Conservation (phyloP, 1,139 yeast genomes). For the Eremothecium cymbalariae region DNA sequence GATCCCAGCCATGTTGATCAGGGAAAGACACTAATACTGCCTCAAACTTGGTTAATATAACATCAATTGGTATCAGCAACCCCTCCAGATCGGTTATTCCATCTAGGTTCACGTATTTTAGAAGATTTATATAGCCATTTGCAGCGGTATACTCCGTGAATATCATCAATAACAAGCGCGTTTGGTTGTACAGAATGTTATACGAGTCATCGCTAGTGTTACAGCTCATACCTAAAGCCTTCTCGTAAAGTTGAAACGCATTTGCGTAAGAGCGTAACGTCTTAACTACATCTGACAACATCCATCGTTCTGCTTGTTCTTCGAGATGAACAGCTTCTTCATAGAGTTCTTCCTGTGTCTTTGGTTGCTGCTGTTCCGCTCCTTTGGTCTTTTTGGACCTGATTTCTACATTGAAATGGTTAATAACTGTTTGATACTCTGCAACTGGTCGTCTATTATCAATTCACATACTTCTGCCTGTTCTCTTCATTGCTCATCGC, state of each 20-base stretch:
- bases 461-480: constrained; percentile 1
- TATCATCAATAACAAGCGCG: constrained; percentile 25
- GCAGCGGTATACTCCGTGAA: constrained; percentile 26
- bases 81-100: constrained; percentile 17
- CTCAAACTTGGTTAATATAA: constrained; percentile 22
- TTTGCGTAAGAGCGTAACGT: constrained; percentile 24
- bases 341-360: constrained; percentile 28
- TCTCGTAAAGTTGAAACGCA: constrained; percentile 25
- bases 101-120: constrained; percentile 24
- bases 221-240: constrained; percentile 18
- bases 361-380: constrained; percentile 6
- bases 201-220: constrained; percentile 18
- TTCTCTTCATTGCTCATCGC: no score
- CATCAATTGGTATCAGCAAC: constrained; percentile 16
- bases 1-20: constrained; percentile 28
- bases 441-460: not conserved
- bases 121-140: constrained; percentile 27
- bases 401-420: not conserved
- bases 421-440: no score
- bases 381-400: not conserved
- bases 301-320: constrained; percentile 33
- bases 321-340: constrained; percentile 27
- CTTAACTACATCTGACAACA: constrained; percentile 28
- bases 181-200: constrained; percentile 27
- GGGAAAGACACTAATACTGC: constrained; percentile 15